These are phyloP conservation scores for Achaetomiella virescens DNA, from an alignment of 495 filamentous ascomycete species.

Conservation along the genomic window DNA sequence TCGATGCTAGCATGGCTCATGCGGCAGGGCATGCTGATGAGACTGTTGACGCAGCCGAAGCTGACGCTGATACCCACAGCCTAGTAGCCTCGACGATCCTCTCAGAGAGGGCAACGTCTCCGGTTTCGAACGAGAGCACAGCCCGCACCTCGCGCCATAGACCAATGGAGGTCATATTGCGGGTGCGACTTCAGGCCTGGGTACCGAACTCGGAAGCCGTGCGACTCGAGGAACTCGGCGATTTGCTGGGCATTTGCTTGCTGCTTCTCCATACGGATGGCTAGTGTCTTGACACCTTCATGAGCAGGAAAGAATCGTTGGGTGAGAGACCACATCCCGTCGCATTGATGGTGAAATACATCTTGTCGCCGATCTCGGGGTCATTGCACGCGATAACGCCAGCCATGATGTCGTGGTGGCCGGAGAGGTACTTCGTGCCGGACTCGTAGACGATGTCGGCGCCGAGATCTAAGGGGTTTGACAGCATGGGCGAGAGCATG, in stretches of 20 bases:
- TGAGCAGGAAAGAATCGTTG: constrained; percentile 91
- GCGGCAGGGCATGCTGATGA: constrained; percentile 98
- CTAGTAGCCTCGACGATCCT: constrained; percentile 88
- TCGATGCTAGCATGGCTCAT: constrained; percentile 99
- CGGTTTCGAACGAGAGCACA: constrained; percentile 93
- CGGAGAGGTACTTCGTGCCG: constrained; percentile 95
- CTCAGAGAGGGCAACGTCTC: constrained; percentile 72
- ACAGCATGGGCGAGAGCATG: constrained; percentile 91
- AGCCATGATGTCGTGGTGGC: constrained; percentile 98
- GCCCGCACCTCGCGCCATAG: constrained; percentile 91
- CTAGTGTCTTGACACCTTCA: constrained; percentile 94
- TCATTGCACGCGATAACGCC: constrained; percentile 91
- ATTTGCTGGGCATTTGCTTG: constrained; percentile 86
- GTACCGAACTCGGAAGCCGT: constrained; percentile 92
- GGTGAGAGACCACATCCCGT: constrained; percentile 90
- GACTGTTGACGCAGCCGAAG: constrained; percentile 95
- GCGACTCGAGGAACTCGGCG: constrained; percentile 82
- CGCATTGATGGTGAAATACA: constrained; percentile 94
- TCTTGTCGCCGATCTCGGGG: constrained; percentile 68
- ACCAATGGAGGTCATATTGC: constrained; percentile 92
- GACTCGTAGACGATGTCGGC: constrained; percentile 96
- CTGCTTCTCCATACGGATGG: constrained; percentile 97
- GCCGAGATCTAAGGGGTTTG: constrained; percentile 86
- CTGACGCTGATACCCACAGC: constrained; percentile 92
- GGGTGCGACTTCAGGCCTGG: constrained; percentile 90